Evolutionary conservation across 2,329 filamentous ascomycete species (phyloP), one percentile per base, ranked within the genome.

Genomic region (Aspergillus quadrilineatus): DNA sequence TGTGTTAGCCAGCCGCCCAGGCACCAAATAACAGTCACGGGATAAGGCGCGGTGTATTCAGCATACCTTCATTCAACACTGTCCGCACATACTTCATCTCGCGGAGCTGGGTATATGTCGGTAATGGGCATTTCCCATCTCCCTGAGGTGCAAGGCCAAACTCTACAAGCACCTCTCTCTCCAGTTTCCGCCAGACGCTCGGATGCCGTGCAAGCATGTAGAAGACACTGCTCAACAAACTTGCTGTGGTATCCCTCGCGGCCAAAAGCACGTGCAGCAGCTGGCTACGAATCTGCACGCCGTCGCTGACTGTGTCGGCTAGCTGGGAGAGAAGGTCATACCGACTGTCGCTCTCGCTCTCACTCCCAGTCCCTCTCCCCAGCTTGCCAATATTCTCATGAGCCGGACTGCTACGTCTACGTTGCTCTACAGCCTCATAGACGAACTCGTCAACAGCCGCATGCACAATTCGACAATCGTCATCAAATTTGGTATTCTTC

Each of bases 231-330:
- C 77, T 73, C 6, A 79, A 69, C 4, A 77, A 60, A 7, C 71
- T 70, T 12, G 77, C 80, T 1, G 81, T 83, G 1, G 81, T 83
- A 62, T 84, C 82, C 10, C 80, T 76, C 9, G 80, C 80, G 1
- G 81, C 81, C 4, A 82, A 70, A 6, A 83, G 71, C 55, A 83
- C 77, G 60, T 80, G 80, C 36, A 82, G 69, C 4, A 80, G 67
- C 58, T 82, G 77, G 22, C 72, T 75, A 58, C 80, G 75, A 30
- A 82, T 73, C 43, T 75, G 71, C 50, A 77, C 67, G 4, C 72
- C 77, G 50, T 82, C 79, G 8, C 71, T 67, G 1, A 78, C 81
- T n/a, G 73, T 69, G 15, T 72, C 64, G 14, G 75, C 75, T 1
- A 82, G 69, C 42, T 77, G 78, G 32, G 81, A 68, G 29, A 82